Conservation (phyloP, 2,329 filamentous ascomycete species). For the Talaromyces sp. region DNA sequence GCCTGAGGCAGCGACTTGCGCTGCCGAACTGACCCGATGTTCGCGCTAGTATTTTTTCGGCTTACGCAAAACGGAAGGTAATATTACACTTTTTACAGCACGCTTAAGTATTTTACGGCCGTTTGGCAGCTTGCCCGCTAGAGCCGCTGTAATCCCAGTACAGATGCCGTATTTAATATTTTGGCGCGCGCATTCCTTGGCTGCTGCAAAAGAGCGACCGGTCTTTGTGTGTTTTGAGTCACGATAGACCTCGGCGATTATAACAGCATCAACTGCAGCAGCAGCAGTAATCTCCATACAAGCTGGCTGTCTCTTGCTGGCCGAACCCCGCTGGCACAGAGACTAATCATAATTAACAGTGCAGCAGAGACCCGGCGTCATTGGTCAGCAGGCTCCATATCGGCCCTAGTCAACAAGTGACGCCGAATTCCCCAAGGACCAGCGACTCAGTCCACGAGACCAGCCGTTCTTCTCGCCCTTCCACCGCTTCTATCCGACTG, state of each 20-base stretch:
- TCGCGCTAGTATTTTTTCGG: neutral
- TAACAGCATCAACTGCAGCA: neutral
- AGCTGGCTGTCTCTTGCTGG: neutral
- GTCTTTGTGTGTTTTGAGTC: neutral
- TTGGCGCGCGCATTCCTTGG: neutral
- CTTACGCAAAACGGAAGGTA: neutral
- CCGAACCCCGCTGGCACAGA: neutral
- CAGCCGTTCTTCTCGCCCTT: neutral
- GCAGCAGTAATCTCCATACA: neutral
- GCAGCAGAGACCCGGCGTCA: neutral
- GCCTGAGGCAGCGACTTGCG: conserved; percentile 9
- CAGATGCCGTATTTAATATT: neutral
- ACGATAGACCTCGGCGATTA: neutral
- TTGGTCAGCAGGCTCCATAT: neutral
- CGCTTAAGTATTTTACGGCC: neutral
- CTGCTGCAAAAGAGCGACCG: neutral
- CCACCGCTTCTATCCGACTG: neutral
- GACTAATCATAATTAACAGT: neutral
- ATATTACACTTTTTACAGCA: neutral
- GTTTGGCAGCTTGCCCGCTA: neutral
- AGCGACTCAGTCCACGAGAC: neutral
- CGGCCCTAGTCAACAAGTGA: neutral
- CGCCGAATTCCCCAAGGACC: neutral
- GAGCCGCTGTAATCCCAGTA: neutral
- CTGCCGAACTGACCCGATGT: conserved; percentile 9